phyloP scores from a whole-genome alignment of 306 rosid species.

The Benincasa hispida region DNA sequence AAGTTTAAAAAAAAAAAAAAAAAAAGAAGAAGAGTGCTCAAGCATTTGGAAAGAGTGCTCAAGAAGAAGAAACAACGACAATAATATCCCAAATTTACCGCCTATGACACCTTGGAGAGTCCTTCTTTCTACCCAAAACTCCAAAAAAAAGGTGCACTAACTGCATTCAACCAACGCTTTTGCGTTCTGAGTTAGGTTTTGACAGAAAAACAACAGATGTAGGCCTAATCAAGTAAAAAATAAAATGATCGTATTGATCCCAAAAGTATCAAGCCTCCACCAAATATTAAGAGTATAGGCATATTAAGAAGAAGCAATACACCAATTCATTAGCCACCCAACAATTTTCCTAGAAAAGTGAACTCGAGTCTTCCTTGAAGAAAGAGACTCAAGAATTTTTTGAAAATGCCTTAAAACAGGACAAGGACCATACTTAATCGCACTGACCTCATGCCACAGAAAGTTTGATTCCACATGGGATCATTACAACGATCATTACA shows the following conservation, averaged over 20 bases:
- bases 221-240: not conserved
- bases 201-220: not conserved
- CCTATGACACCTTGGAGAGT: not conserved
- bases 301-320: too few species aligned
- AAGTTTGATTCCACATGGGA: not conserved
- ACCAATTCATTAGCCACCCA: too few species aligned
- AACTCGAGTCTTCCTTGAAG: not conserved
- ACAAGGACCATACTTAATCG: not conserved
- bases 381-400: too few species aligned
- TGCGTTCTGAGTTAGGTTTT: not conserved
- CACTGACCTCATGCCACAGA: not conserved
- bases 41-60: not conserved
- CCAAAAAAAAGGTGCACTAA: not conserved
- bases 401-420: not conserved
- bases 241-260: not conserved
- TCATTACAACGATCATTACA: too few species aligned
- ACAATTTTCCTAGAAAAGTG: not conserved
- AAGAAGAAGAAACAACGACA: not conserved
- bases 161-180: not conserved
- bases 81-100: not conserved
- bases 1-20: not conserved
- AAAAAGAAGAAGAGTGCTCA: too few species aligned
- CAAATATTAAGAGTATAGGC: not conserved
- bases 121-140: not conserved
- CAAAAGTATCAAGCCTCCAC: not conserved